A percentile compares a stretch with the other conserved stretches of the same genome.
Conservation (phyloP, 208 protist species). For the Acanthamoeba castellanii region DNA sequence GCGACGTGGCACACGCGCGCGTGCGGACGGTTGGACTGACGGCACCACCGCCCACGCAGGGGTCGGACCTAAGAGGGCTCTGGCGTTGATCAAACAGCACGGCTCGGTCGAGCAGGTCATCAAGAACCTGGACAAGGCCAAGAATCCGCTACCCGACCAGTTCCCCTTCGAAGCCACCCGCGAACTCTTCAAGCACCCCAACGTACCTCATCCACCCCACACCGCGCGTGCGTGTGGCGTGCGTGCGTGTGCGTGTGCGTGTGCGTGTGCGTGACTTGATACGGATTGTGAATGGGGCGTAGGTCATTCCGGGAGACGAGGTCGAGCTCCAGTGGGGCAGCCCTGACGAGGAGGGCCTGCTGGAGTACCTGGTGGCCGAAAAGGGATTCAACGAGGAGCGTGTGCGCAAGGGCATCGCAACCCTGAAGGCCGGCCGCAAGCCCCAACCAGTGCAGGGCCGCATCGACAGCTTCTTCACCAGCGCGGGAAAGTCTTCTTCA, state of each 20-base stretch:
- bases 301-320: conserved; percentile 79
- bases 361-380: conserved; percentile 97
- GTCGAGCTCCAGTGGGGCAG: conserved; percentile 91
- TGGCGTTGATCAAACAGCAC: conserved; percentile 96
- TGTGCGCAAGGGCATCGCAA: conserved; percentile 84
- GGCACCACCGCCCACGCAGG: conserved; percentile 81
- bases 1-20: too few species aligned
- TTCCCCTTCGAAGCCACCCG: conserved; percentile 94
- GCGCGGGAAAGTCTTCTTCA: not conserved
- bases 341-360: conserved; percentile 97
- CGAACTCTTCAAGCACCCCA: conserved; percentile 94
- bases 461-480: conserved; percentile 89
- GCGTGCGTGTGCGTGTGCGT: not conserved
- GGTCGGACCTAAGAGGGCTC: conserved; percentile 97
- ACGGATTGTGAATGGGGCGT: conserved; percentile 86
- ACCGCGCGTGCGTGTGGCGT: not conserved
- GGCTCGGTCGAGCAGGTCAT: conserved; percentile 96
- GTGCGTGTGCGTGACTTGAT: too few species aligned
- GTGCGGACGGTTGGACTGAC: not conserved
- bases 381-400: conserved; percentile 96
- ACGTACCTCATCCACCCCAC: conserved; percentile 86
- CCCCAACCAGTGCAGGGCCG: conserved; percentile 85
- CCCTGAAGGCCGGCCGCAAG: conserved; percentile 85
- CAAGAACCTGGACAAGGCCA: conserved; percentile 71
- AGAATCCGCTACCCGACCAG: conserved; percentile 91